Conservation (phyloP, 1,139 yeast genomes). For the Candida labiduridarum region DNA sequence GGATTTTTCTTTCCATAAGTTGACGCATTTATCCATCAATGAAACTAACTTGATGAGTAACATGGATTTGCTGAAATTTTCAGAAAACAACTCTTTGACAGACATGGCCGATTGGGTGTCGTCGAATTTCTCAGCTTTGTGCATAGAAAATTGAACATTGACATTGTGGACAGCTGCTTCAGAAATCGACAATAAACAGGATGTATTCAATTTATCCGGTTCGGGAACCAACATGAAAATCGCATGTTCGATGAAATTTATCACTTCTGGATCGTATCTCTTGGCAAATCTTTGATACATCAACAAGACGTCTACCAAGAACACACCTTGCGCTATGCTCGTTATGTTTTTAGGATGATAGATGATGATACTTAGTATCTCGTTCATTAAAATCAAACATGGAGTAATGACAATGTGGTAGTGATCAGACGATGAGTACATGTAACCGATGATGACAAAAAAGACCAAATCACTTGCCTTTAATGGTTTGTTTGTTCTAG, state of each 20-base stretch:
- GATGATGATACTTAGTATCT: slow-evolving; percentile 47
- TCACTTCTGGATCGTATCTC: slow-evolving; percentile 80
- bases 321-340: slow-evolving; percentile 48
- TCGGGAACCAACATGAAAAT: slow-evolving; percentile 51
- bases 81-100: slow-evolving; percentile 24
- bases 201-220: slow-evolving; percentile 25
- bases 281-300: slow-evolving; percentile 80
- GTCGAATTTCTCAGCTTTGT: slow-evolving; percentile 6
- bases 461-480: slow-evolving; percentile 60
- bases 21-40: slow-evolving; percentile 31
- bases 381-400: slow-evolving; percentile 70
- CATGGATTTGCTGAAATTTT: slow-evolving; percentile 30
- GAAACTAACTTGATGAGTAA: slow-evolving; percentile 30
- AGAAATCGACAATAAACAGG: slow-evolving; percentile 7
- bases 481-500: slow-evolving; percentile 40
- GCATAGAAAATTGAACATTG: slow-evolving; percentile 6
- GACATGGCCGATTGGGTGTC: slow-evolving; percentile 14
- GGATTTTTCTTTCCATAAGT: slow-evolving; percentile 65
- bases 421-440: slow-evolving; percentile 94
- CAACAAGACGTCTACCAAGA: slow-evolving; percentile 62
- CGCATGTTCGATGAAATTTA: slow-evolving; percentile 58
- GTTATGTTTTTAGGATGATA: slow-evolving; percentile 35
- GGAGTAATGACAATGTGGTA: slow-evolving; percentile 92
- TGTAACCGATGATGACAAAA: slow-evolving; percentile 68
- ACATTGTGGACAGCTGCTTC: slow-evolving; percentile 4